These are phyloP conservation scores for Penicillium sp. DNA, from an alignment of 2,329 filamentous ascomycete genomes.

Conservation along the genomic window DNA sequence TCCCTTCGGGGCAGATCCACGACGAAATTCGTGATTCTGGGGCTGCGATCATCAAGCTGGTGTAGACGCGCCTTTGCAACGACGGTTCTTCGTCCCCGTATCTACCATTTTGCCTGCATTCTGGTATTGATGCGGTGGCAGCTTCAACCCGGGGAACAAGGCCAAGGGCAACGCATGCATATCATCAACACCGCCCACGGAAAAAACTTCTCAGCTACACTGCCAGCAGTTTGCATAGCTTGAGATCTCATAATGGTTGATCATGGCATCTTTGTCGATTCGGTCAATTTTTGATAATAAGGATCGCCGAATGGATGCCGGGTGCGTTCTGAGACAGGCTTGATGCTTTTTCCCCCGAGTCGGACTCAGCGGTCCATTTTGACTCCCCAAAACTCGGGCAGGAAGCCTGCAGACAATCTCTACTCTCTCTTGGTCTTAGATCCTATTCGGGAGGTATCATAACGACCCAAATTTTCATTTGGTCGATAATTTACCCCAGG, in stretches of 20 bases:
- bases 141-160: background rate
- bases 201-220: background rate
- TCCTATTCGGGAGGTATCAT: background rate
- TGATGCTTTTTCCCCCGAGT: background rate
- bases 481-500: background rate
- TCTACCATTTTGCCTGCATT: background rate
- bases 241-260: background rate
- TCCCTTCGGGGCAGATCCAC: background rate
- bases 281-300: background rate
- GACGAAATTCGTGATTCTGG: background rate
- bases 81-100: background rate
- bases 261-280: background rate
- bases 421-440: background rate
- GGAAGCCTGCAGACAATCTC: background rate
- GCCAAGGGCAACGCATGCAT: background rate
- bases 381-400: background rate
- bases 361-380: background rate
- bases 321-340: background rate
- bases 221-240: background rate
- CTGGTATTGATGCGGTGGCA: background rate
- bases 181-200: background rate
- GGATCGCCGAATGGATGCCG: background rate
- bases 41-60: background rate
- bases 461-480: background rate
- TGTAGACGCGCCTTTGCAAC: no score